Conservation (phyloP, 179 eudicot genomes). For the Beta macrorhiza region DNA sequence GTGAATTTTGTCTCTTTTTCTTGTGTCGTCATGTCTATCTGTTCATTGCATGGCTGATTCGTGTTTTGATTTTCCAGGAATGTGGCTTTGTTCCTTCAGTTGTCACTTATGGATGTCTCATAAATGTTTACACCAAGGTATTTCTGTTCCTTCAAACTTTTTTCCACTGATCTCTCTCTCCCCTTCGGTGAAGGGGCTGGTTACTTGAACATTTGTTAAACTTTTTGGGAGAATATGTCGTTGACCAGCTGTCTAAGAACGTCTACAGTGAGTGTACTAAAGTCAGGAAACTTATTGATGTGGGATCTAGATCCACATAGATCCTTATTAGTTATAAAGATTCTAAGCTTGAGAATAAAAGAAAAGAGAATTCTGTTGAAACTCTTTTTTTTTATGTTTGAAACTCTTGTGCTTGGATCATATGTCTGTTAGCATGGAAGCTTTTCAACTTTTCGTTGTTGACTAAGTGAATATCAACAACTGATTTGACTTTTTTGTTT, state of each 20-base stretch:
- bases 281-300: not conserved
- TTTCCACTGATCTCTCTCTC: not conserved
- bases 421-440: not conserved
- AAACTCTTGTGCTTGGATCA: not conserved
- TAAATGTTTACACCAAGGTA: slow-evolving; percentile 92
- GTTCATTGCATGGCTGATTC: not conserved
- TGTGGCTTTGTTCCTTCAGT: slow-evolving; percentile 86
- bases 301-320: too few relatives aligned
- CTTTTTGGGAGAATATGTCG: not conserved
- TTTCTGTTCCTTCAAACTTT: not conserved
- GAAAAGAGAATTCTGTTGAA: too few relatives aligned
- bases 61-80: slow-evolving; percentile 52
- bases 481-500: not conserved
- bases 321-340: not conserved
- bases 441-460: not conserved
- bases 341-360: not conserved
- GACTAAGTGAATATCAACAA: not conserved
- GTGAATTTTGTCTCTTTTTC: not conserved
- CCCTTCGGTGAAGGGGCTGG: not conserved
- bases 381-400: not conserved
- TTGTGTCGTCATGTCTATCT: not conserved
- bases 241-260: not conserved
- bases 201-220: too few relatives aligned
- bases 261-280: not conserved
- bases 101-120: slow-evolving; percentile 81